Conservation (phyloP, 78 protist species). For the Planoprotostelium fungivorum region DNA sequence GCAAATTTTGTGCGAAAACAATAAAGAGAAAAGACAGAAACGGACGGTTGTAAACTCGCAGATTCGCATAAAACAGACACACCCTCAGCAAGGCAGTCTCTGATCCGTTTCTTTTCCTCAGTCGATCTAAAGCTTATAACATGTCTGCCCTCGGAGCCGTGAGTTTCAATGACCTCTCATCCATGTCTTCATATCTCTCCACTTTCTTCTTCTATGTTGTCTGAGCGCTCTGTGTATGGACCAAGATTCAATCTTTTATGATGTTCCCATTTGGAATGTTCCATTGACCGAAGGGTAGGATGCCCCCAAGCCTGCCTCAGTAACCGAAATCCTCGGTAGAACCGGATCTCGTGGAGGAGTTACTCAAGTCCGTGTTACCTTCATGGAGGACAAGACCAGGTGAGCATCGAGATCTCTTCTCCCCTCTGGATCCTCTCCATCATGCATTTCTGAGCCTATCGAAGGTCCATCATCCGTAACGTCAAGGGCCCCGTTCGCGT, state of each 20-base stretch:
- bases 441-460: constrained; percentile 13
- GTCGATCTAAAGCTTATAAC: background rate
- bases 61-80: too few relatives aligned
- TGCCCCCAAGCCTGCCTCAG: constrained; percentile 43
- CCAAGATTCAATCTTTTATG: background rate
- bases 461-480: constrained; percentile 79
- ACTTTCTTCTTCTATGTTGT: background rate
- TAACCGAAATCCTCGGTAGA: constrained; percentile 77
- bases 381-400: constrained; percentile 54
- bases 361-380: constrained; percentile 88
- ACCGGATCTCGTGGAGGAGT: constrained; percentile 91
- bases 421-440: too few relatives aligned
- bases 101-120: background rate
- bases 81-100: too few relatives aligned
- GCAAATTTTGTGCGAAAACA: too few relatives aligned
- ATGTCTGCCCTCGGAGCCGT: background rate
- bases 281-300: too few relatives aligned
- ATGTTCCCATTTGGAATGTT: too few relatives aligned
- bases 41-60: too few relatives aligned
- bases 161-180: background rate
- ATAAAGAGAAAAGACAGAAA: too few relatives aligned
- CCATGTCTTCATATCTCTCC: background rate
- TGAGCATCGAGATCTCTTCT: too few relatives aligned
- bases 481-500: constrained; percentile 85
- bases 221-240: background rate